These are phyloP conservation scores for Candida piceae DNA, from an alignment of 805 yeast genomes.

Conservation along the genomic window DNA sequence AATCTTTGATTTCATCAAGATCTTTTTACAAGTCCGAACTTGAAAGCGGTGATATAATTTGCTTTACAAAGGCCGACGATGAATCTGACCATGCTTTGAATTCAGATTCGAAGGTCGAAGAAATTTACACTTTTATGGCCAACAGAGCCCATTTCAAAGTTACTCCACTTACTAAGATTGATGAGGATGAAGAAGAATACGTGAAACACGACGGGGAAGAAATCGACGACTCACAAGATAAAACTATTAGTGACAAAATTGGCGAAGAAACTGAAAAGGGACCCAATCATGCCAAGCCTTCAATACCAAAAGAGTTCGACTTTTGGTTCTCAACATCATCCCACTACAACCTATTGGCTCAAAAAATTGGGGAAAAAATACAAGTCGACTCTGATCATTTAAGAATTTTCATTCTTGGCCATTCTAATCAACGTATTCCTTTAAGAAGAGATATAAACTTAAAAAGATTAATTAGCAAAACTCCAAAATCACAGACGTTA, in stretches of 20 bases:
- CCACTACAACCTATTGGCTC: constrained; percentile 54
- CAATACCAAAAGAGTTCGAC: constrained; percentile 33
- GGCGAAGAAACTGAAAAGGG: constrained; percentile 15
- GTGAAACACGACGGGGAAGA: too few relatives aligned
- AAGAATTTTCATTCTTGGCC: constrained; percentile 58
- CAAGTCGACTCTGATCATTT: constrained; percentile 54
- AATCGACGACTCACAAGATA: too few relatives aligned
- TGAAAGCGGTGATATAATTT: constrained; percentile 63
- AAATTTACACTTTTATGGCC: constrained; percentile 49
- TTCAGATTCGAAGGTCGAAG: constrained; percentile 31
- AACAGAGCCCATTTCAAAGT: constrained; percentile 59
- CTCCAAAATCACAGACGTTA: constrained; percentile 38
- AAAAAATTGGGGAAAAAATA: constrained; percentile 51
- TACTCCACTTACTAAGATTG: constrained; percentile 36
- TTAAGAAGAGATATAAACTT: constrained; percentile 33
- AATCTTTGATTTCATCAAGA: constrained; percentile 33
- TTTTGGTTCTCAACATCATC: constrained; percentile 67
- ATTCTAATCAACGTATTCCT: constrained; percentile 54
- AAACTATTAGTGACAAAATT: neutral
- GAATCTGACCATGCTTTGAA: constrained; percentile 2
- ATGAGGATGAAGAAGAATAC: constrained; percentile 45
- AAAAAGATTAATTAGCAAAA: constrained; percentile 34
- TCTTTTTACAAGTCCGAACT: constrained; percentile 56
- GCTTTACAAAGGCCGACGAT: constrained; percentile 22
- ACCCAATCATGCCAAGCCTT: constrained; percentile 9